Conservation (phyloP, 2,329 filamentous ascomycete species). For the Hypoxylon sp. region DNA sequence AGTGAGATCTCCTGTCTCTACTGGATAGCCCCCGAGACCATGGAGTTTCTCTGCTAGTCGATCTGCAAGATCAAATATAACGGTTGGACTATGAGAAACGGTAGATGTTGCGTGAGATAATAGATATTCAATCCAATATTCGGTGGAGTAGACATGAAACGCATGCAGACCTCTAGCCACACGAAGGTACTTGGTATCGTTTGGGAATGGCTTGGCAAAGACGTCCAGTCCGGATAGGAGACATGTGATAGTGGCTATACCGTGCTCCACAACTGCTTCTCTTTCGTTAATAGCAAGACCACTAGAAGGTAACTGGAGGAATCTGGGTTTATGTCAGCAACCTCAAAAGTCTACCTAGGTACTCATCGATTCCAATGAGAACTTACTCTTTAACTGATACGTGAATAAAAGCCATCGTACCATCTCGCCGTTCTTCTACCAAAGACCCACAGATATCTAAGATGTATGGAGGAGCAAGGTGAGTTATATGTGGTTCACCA, state of each 20-base stretch:
- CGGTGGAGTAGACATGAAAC: conserved; percentile 53
- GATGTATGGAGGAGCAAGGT: background rate
- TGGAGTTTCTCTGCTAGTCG: background rate
- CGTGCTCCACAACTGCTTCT: background rate
- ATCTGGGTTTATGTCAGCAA: no score
- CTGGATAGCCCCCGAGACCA: background rate
- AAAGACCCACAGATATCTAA: background rate
- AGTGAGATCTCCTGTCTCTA: background rate
- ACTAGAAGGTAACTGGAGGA: background rate
- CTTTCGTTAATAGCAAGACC: background rate
- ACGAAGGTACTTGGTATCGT: conserved; percentile 21
- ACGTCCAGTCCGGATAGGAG: background rate
- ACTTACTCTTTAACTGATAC: background rate
- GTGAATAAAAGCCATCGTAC: conserved; percentile 3
- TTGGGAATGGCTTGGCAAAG: conserved; percentile 12
- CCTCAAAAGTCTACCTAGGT: no score
- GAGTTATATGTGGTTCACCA: conserved; percentile 2
- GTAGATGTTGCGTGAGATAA: conserved; percentile 29
- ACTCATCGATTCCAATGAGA: background rate
- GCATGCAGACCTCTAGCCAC: conserved; percentile 52
- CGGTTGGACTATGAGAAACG: background rate
- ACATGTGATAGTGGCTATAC: background rate
- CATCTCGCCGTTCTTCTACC: background rate
- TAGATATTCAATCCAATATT: conserved; percentile 54
- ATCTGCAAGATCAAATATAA: background rate